phyloP scores from a whole-genome alignment of 176 grass and related monocot genomes.

The Hordeum vulgare region DNA sequence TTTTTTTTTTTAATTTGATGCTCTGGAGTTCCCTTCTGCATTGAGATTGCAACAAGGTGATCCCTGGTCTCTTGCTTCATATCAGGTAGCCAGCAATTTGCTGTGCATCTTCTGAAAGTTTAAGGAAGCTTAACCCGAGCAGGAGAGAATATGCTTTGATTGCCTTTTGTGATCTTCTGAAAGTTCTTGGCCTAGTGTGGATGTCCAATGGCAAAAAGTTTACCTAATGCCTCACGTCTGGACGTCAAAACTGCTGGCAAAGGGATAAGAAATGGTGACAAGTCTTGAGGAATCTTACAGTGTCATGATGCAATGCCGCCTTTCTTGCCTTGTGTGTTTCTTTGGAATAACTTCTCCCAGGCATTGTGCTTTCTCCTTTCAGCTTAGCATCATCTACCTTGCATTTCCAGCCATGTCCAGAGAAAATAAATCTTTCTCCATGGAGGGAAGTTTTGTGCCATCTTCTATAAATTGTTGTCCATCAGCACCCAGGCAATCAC shows the following conservation, averaged over 20 bases:
- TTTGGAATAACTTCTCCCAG: constrained; percentile 51
- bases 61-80: neutral
- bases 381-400: constrained; percentile 11
- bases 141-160: neutral
- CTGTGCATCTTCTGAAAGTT: neutral
- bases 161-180: neutral
- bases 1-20: neutral
- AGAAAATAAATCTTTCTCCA: constrained; percentile 36
- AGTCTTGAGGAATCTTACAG: constrained; percentile 27
- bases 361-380: constrained; percentile 61
- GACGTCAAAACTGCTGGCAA: neutral
- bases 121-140: neutral
- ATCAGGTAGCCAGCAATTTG: neutral
- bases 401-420: constrained; percentile 36
- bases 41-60: neutral
- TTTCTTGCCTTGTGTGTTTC: constrained; percentile 67
- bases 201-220: neutral
- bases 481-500: constrained; percentile 25
- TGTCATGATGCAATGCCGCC: constrained; percentile 27
- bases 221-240: neutral
- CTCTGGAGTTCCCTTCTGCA: neutral
- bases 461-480: constrained; percentile 59
- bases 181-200: neutral
- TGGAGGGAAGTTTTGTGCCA: constrained; percentile 20
- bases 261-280: neutral